Evolutionary conservation across 345 rosid species (phyloP), one percentile per base, ranked within the genome.

Genomic region (Anastatica hierochuntica): DNA sequence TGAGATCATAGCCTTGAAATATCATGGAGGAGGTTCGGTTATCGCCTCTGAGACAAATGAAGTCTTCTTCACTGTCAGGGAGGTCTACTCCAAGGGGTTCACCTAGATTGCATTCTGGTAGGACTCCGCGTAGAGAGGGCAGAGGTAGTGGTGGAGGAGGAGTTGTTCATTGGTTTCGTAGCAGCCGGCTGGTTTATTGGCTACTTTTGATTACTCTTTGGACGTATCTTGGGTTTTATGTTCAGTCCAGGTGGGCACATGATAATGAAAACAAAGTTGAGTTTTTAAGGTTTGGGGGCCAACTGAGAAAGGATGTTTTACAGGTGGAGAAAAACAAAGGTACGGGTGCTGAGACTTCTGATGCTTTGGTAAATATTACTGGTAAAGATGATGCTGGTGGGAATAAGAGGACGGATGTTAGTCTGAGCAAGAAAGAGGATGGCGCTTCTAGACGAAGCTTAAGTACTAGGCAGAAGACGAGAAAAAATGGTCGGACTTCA

Each of bases 191-290:
- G 44, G 72, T 90, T 48, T 86, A 84, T 43, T 90, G 97, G 97
- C 63, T 90, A 62, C 94, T 90, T 69, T 75, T 90, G 70, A 84
- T 90, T 63, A 84, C 94, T 65, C 89, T 90, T 10, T 90, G 97
- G 97, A 67, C 96, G 63, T 90, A 86, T 70, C 86, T 90, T 66
- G 96, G 94, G 34, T 90, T 86, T 54, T 84, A 82, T 57, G 85
- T 86, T n/a, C 97, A 90, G 78, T 90, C 97, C 36, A 72, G 77
- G 64, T 90, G 97, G 97, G 97, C 94, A 27, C 97, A 90, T 69
- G 90, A 85, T 75, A 66, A 85, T 49, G 68, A 74, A 50, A 80
- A 80, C 26, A 66, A 82, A 17, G 70, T 72, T 52, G 82, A 84
- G 34, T 80, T 90, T 61, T 72, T 80, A 23, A 79, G 77, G 43